A percentile compares a stretch with the other conserved stretches of the same genome.
Conservation (phyloP, 192 early-diverging fungal species). For the Coemansia sp. region DNA sequence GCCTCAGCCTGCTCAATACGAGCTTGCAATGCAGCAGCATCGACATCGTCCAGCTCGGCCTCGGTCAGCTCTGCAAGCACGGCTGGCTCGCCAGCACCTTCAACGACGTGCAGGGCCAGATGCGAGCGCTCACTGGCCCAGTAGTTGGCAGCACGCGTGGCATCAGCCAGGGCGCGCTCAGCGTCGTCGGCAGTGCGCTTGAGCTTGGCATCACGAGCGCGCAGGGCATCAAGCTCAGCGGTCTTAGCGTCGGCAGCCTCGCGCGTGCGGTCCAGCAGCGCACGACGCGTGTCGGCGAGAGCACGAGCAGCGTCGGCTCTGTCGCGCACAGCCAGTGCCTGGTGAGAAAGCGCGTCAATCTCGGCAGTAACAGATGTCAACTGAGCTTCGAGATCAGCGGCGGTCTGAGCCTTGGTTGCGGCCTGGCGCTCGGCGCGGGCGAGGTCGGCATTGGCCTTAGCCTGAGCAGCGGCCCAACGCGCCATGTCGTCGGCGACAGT, state of each 20-base stretch:
- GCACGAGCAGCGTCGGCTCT: conserved; percentile 45
- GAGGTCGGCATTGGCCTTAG: conserved; percentile 76
- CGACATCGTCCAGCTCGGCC: conserved; percentile 67
- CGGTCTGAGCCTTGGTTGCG: conserved; percentile 65
- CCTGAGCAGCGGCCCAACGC: conserved; percentile 72
- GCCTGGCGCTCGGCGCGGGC: conserved; percentile 69
- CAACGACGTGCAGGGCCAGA: conserved; percentile 59
- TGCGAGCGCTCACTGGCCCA: conserved; percentile 63
- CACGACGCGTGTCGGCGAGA: conserved; percentile 67
- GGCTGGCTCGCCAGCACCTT: background rate
- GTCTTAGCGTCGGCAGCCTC: conserved; percentile 68
- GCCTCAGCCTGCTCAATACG: conserved; percentile 77
- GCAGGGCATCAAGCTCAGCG: conserved; percentile 66
- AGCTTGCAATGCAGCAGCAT: conserved; percentile 65
- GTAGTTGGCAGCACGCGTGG: conserved; percentile 52
- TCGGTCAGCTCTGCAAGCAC: conserved; percentile 60
- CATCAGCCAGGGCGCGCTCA: conserved; percentile 61
- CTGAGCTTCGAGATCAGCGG: conserved; percentile 66
- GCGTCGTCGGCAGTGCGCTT: conserved; percentile 69
- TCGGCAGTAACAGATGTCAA: conserved; percentile 64
- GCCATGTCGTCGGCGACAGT: conserved; percentile 68
- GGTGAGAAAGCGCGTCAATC: conserved; percentile 60
- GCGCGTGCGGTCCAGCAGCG: conserved; percentile 68
- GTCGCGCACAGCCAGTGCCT: conserved; percentile 55
- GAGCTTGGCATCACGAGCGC: conserved; percentile 69